phyloP scores from a whole-genome alignment of 768 basidiomycete species.

The Auricularia heimuer region DNA sequence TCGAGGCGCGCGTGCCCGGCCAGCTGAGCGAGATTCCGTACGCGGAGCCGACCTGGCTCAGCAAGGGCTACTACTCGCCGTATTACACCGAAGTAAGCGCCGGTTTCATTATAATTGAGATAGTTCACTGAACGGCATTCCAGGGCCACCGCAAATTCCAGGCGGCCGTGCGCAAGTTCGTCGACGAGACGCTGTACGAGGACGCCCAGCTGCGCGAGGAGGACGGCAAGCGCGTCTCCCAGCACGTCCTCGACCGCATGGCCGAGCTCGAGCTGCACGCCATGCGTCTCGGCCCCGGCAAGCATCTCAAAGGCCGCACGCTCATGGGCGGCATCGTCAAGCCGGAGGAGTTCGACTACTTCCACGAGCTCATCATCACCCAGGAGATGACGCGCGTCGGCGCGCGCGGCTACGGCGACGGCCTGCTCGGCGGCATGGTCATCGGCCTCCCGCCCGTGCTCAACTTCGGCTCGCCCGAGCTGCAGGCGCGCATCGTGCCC shows the following conservation, averaged over 20 bases:
- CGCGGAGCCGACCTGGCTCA: slow-evolving; percentile 80
- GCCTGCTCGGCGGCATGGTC: slow-evolving; percentile 64
- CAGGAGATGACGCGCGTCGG: slow-evolving; percentile 67
- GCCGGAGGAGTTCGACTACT: slow-evolving; percentile 78
- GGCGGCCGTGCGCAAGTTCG: slow-evolving; percentile 49
- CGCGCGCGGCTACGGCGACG: slow-evolving; percentile 73
- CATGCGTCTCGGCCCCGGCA: slow-evolving; percentile 88
- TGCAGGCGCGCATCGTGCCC: slow-evolving; percentile 35
- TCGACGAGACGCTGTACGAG: slow-evolving; percentile 54
- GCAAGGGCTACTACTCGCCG: slow-evolving; percentile 57
- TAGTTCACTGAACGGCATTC: slow-evolving; percentile 18
- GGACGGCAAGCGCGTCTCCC: slow-evolving; percentile 82
- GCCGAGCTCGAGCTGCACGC: slow-evolving; percentile 74
- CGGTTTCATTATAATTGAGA: slow-evolving; percentile 23
- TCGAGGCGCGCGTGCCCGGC: slow-evolving; percentile 42
- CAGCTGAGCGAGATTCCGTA: slow-evolving; percentile 71
- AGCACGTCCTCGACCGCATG: slow-evolving; percentile 72
- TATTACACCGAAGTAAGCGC: slow-evolving; percentile 51
- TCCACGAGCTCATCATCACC: slow-evolving; percentile 77
- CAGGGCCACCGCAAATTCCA: slow-evolving; percentile 54
- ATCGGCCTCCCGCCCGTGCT: slow-evolving; percentile 80
- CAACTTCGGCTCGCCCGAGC: slow-evolving; percentile 56
- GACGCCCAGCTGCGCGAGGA: slow-evolving; percentile 55
- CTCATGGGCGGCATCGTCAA: slow-evolving; percentile 67
- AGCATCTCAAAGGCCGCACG: slow-evolving; percentile 69